A percentile compares a stretch with the other conserved stretches of the same genome.
phyloP scores from a whole-genome alignment of 768 basidiomycete species.

The Lactifluus piperatus region DNA sequence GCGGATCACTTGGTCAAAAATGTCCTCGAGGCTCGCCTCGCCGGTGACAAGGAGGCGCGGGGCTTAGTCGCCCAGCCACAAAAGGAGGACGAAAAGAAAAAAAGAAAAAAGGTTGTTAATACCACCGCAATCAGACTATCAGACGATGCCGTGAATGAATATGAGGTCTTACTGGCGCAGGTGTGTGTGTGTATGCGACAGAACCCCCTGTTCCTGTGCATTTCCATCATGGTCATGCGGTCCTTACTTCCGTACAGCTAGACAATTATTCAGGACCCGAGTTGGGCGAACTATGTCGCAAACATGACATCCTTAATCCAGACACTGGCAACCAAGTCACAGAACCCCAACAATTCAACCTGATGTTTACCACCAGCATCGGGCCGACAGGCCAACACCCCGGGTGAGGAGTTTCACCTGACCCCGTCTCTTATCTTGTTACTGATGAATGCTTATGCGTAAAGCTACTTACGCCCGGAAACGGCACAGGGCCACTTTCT shows the following conservation, averaged over 20 bases:
- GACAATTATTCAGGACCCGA: slow-evolving; percentile 91
- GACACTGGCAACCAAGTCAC: slow-evolving; percentile 88
- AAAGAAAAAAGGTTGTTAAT: slow-evolving; percentile 78
- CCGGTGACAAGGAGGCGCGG: slow-evolving; percentile 84
- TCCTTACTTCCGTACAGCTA: slow-evolving; percentile 40
- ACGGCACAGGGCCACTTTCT: slow-evolving; percentile 99
- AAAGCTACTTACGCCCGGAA: slow-evolving; percentile 90
- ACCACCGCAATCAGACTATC: slow-evolving; percentile 57
- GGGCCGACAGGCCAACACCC: slow-evolving; percentile 96
- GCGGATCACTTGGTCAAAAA: slow-evolving; percentile 94
- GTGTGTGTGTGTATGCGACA: slow-evolving; percentile 45
- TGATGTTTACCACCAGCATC: slow-evolving; percentile 97
- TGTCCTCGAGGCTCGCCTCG: slow-evolving; percentile 84
- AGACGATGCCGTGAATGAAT: slow-evolving; percentile 66
- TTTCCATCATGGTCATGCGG: slow-evolving; percentile 13
- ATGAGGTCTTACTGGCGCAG: slow-evolving; percentile 82
- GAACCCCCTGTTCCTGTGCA: background rate
- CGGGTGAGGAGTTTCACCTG: slow-evolving; percentile 46
- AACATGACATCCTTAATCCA: slow-evolving; percentile 76
- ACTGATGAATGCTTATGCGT: background rate
- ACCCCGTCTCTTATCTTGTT: background rate
- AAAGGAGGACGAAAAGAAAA: slow-evolving; percentile 52
- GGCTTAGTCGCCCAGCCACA: slow-evolving; percentile 54
- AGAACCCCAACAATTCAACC: slow-evolving; percentile 93
- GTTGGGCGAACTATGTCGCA: slow-evolving; percentile 78